Evolutionary conservation across 164 flowering plant species (phyloP), one percentile per base, ranked within the genome.

Genomic region (Sextonia rubra): DNA sequence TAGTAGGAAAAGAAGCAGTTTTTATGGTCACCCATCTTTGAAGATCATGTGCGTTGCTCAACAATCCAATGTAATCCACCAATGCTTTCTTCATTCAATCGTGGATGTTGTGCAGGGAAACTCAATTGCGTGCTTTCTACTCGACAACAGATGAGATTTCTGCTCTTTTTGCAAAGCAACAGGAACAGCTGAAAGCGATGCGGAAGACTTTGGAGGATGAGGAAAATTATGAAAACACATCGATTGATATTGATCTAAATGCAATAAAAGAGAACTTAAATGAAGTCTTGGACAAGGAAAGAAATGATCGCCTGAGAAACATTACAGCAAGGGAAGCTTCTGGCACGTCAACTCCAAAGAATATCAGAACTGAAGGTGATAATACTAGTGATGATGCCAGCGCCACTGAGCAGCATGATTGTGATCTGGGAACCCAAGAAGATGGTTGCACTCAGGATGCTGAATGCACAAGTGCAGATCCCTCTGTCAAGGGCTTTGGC

Each of bases 101-200:
- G 44, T 22, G 32, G 37, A 68, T 75, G 55, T 22, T 32, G n/a
- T 52, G 84, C 83, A 96, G 99, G 80, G 99, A 96, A 82, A 92
- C 97, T 14, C 99, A 96, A 76, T 83, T 96, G 52, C 91, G 99
- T 55, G 88, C 99, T 71, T 96, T 93, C 80, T 96, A 96, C 79
- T 93, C 99, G 37, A 96, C 99, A 0, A 96, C 99, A 0, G 99
- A 90, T 84, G 98, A 93, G 83, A 96, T 96, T 44, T 83, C 90
- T 1, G 74, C 72, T 60, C 72, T 96, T 62, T 91, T 93, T 71
- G 75, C 86, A 17, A 93, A 91, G 86, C 99, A 96, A 86, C 98
- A 93, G 78, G 94, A 92, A 75, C 99, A 96, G 77, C 85, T 96
- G 69, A 96, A 91, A 77, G 79, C 97, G 29, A 96, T 96, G 99